A percentile compares a stretch with the other conserved stretches of the same genome.
Conservation (phyloP, 768 basidiomycete species). For the Tephrocybe sp. region DNA sequence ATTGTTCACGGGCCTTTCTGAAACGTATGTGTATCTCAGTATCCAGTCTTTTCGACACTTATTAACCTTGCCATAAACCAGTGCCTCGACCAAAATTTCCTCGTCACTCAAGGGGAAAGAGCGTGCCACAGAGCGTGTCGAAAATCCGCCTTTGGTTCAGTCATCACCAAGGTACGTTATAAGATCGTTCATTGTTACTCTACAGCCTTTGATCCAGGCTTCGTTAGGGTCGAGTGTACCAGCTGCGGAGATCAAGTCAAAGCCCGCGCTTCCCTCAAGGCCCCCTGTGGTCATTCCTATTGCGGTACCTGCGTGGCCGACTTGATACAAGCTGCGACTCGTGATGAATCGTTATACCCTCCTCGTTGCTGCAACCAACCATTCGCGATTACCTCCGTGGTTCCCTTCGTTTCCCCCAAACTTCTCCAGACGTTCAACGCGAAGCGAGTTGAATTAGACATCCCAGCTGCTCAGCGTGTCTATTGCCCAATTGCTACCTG, state of each 20-base stretch:
- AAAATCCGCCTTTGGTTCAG: neutral
- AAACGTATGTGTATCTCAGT: too few species aligned
- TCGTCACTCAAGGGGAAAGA: neutral
- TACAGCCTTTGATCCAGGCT: neutral
- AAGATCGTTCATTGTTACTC: neutral
- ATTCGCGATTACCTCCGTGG: constrained; percentile 21
- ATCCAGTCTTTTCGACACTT: neutral
- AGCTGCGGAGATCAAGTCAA: constrained; percentile 14
- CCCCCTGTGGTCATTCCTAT: constrained; percentile 37
- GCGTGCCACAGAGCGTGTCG: neutral
- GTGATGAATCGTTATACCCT: constrained; percentile 40
- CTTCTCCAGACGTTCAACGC: constrained; percentile 4
- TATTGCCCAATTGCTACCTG: constrained; percentile 34
- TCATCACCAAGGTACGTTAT: neutral
- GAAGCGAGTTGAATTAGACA: constrained; percentile 16
- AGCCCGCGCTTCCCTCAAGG: constrained; percentile 13
- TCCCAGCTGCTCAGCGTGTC: constrained; percentile 14
- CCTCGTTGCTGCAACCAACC: constrained; percentile 36
- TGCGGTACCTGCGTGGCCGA: constrained; percentile 31
- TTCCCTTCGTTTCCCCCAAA: constrained; percentile 3
- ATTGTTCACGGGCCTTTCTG: constrained; percentile 4
- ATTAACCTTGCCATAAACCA: neutral
- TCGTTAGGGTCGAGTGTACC: constrained; percentile 14
- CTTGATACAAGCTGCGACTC: constrained; percentile 32
- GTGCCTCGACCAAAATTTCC: neutral